Evolutionary conservation across 2,329 filamentous ascomycete species (phyloP), one percentile per base, ranked within the genome.

Genomic region (Diaporthe destruens): DNA sequence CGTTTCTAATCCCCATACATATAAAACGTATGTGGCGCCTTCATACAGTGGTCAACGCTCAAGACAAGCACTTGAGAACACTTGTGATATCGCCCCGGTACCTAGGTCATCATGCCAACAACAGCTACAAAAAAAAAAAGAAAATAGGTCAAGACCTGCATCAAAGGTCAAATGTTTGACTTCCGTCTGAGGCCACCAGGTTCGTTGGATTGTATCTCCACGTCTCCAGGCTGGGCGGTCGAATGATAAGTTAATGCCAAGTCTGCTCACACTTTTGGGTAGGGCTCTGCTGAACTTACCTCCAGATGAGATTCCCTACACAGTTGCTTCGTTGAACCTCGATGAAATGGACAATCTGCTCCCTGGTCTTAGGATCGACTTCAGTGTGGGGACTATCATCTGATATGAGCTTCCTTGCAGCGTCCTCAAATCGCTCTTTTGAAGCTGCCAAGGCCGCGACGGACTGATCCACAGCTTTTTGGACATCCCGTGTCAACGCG

Each of bases 291-390:
- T 9, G 32, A n/a, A 61, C 56, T 61, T n/a, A 61, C 56, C 56
- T 61, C 56, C 56, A 61, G 12, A 61, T n/a, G n/a, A 61, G 56
- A 14, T 61, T 61, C 23, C 56, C 56, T 11, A 61, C 34, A 39
- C 56, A 61, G 18, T 61, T 61, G 25, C 56, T 61, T 42, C 34
- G 25, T 18, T 61, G 56, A 16, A 61, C 56, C n/a, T 61, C 20
- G 6, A 61, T 61, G 56, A 61, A 61, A 2, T 42, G 29, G 2
- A 9, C 56, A 23, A 61, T 42, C 16, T 20, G 44, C 9, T 11
- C n/a, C n/a, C n/a, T n/a, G n/a, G n/a, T n/a, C n/a, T n/a, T n/a
- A n/a, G n/a, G n/a, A n/a, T n/a, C n/a, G n/a, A n/a, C n/a, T n/a
- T n/a, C n/a, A n/a, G n/a, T n/a, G n/a, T n/a, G n/a, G n/a, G n/a